Evolutionary conservation across 345 rosid species (phyloP), one percentile per base, ranked within the genome.

Genomic region (Eucalyptus dawsonii): DNA sequence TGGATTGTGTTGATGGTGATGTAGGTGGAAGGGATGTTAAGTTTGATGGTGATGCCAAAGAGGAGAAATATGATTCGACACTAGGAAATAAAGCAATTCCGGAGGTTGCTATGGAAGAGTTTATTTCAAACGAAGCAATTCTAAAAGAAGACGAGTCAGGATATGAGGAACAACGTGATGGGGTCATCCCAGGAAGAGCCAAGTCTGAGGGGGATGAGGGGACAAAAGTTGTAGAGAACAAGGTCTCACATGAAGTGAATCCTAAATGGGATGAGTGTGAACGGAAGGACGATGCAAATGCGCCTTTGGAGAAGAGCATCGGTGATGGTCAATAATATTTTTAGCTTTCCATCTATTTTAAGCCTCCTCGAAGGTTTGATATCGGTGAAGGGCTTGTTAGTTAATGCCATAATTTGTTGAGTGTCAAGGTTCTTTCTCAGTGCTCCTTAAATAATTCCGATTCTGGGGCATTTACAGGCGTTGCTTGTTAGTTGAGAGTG

Each of bases 151-250:
- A 50, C 11, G 25, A 67, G 5, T 45, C 31, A 37, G 81, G 83
- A 85, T 51, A 72, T 47, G 58, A 67, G 86, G 89, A 88, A 37
- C 81, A 76, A 49, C 49, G 11, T 27, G 85, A 69, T 69, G 89
- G 50, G 29, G 17, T 24, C 45, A 76, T 50, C 56, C 53, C 31
- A 25, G 88, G 45, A 65, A 76, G 45, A 69, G 62, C 53, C 72
- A 88, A n/a, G 34, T 86, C 89, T 47, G 90, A 88, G n/a, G 47
- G 88, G 89, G 89, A 87, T 72, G 90, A 65, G 54, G 90, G 88
- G 40, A 80, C 17, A 16, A 86, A 86, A 86, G 76, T 76, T 88
- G 91, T 86, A 34, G 69, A 44, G 31, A 50, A 24, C 19, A 56
- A 89, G 83, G 69, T 87, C 65, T 56, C 16, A 29, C 81, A 47